Conservation (phyloP, 805 yeast genomes). For the Saturnispora sekii region DNA sequence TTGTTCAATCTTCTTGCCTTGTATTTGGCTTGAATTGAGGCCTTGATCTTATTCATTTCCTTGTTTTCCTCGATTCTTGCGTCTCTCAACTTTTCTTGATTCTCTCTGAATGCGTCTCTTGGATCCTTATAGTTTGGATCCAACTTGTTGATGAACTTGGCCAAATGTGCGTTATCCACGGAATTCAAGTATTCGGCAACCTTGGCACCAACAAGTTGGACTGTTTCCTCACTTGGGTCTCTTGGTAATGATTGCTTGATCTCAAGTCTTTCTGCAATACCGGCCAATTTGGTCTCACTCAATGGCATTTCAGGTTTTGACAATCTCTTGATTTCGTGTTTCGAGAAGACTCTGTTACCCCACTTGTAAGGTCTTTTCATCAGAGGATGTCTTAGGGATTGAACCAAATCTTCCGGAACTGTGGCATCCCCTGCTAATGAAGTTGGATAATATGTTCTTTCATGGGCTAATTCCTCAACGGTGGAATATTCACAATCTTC, state of each 20-base stretch:
- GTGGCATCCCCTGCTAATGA: slow-evolving; percentile 52
- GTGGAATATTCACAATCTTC: slow-evolving; percentile 57
- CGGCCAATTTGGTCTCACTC: slow-evolving; percentile 51
- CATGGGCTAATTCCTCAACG: slow-evolving; percentile 44
- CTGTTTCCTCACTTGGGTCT: slow-evolving; percentile 32
- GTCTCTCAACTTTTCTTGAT: slow-evolving; percentile 15
- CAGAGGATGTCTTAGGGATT: slow-evolving; percentile 66
- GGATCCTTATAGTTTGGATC: slow-evolving; percentile 18
- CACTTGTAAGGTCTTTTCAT: slow-evolving; percentile 50
- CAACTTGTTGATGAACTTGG: slow-evolving; percentile 21
- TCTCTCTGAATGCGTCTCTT: slow-evolving; percentile 14
- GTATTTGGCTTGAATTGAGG: slow-evolving; percentile 14
- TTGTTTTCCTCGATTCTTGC: slow-evolving; percentile 17
- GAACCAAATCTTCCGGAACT: slow-evolving; percentile 52
- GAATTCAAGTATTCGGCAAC: slow-evolving; percentile 29
- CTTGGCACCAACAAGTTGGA: slow-evolving; percentile 34
- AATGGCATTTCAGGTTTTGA: slow-evolving; percentile 73
- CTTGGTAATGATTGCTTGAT: slow-evolving; percentile 35
- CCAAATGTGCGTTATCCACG: slow-evolving; percentile 25
- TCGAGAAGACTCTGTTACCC: slow-evolving; percentile 44
- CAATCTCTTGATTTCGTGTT: slow-evolving; percentile 50
- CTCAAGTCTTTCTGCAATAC: slow-evolving; percentile 42
- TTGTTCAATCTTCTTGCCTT: slow-evolving; percentile 15
- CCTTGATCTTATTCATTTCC: slow-evolving; percentile 15
- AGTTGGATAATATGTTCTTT: slow-evolving; percentile 66